These are phyloP conservation scores for Melampsora larici-populina DNA, from an alignment of 1,284 basidiomycete species.

Conservation along the genomic window DNA sequence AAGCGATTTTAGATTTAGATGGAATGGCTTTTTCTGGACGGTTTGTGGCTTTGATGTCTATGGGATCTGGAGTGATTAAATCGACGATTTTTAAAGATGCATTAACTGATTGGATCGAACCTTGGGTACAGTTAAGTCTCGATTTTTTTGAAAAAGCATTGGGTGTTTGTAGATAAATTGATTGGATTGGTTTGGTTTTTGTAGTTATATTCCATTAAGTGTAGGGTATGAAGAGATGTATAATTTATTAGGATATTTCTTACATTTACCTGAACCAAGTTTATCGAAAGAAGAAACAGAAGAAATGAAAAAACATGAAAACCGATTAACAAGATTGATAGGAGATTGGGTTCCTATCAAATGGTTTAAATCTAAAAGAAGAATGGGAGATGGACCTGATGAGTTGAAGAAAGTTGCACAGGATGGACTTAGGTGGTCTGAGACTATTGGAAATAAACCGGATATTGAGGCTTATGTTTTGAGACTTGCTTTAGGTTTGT, in stretches of 20 bases:
- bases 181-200: neutral
- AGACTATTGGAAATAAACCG: constrained; percentile 41
- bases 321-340: neutral
- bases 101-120: constrained; percentile 41
- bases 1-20: constrained; percentile 42
- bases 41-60: constrained; percentile 41
- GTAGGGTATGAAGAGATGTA: constrained; percentile 40
- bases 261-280: constrained; percentile 9
- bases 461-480: constrained; percentile 42
- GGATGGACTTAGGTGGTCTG: constrained; percentile 32
- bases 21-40: constrained; percentile 43
- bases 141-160: too few relatives aligned
- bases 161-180: too few relatives aligned
- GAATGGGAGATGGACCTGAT: constrained; percentile 1
- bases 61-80: constrained; percentile 42
- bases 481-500: constrained; percentile 34
- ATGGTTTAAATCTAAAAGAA: neutral
- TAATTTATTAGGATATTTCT: constrained; percentile 39
- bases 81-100: constrained; percentile 38
- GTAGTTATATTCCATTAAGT: constrained; percentile 39
- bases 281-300: neutral
- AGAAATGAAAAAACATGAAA: neutral
- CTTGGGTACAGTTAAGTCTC: constrained; percentile 39
- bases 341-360: neutral
- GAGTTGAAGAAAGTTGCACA: constrained; percentile 25